Evolutionary conservation across 441 rosid species (phyloP).

Genomic region (Cnidoscolus chayamansa): DNA sequence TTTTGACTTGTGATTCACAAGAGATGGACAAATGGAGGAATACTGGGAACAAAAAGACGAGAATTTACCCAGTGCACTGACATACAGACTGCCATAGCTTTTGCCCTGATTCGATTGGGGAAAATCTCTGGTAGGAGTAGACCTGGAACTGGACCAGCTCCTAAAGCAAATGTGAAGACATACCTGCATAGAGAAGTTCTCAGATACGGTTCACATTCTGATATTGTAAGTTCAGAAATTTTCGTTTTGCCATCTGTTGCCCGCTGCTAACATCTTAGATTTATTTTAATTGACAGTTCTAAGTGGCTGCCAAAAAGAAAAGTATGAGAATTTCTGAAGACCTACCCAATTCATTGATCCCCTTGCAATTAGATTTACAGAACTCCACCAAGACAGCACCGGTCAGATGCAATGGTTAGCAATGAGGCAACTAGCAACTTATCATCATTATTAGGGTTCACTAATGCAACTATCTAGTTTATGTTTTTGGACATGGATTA

Average conservation of each 20-base stretch:
- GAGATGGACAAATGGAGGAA: not conserved
- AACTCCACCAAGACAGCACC: not conserved
- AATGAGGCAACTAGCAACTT: not conserved
- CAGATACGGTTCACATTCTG: not conserved
- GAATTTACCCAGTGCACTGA: slow-evolving; percentile 50
- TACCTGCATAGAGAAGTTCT: slow-evolving; percentile 31
- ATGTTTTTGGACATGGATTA: not conserved
- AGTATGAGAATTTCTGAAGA: not conserved
- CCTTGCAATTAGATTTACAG: not conserved
- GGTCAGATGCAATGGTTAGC: not conserved
- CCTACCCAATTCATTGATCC: not conserved
- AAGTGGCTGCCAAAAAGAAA: not conserved
- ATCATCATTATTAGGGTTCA: not conserved
- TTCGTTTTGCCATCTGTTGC: not conserved
- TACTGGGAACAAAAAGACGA: not conserved
- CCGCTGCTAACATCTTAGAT: no score
- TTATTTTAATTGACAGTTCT: not conserved
- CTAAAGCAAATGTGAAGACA: slow-evolving; percentile 45
- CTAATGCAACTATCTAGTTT: not conserved
- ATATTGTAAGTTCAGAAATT: not conserved
- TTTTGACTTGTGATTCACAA: not conserved
- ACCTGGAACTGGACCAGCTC: slow-evolving; percentile 58
- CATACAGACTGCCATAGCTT: slow-evolving; percentile 52
- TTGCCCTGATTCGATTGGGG: slow-evolving; percentile 47
- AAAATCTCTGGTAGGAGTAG: slow-evolving; percentile 53